Base-by-base conservation (phyloP, 805 yeast genomes). In the Kodamaea jinghongensis region DNA sequence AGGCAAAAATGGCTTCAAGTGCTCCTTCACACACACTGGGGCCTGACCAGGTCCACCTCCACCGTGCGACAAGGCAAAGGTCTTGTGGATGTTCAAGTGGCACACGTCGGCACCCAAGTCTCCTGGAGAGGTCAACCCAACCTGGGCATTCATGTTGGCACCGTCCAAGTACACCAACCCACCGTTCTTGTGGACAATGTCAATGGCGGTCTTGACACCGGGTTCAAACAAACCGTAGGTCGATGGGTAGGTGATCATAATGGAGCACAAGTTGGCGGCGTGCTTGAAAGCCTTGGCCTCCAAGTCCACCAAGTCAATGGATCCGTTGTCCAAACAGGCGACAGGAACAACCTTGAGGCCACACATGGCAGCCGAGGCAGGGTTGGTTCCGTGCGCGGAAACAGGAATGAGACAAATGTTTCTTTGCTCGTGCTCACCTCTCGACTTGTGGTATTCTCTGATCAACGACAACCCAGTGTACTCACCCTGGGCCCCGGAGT, bases 31-130 rank as follows among this genome's bases (percentile, higher is more conserved):
- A 74, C 98, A 88, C 48, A 93, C 93, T 37, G 98, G 98, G 13
- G 97, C 99, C 55, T 89, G 95, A 58, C 98, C 99, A 30, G 99
- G 99, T 31, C 99, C 99, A 60, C 99, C 99, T 59, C 99, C 99
- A 57, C 99, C 99, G 57, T 93, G 99, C 40, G 96, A 95, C 56
- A 93, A 88, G 33, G 97, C 89, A 72, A 93, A 93, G 1, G 99
- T 93, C 70, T 93, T 93, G 73, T 93, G 99, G 59, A 93, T 73
- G 63, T 93, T 93, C 70, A 93, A 76, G 57, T 93, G 99, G 63
- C 99, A 93, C 30, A 93, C 98, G 67, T 93, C 99, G 9, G 98
- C 98, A 38, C 97, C 98, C 51, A 93, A 70, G 58, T 89, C 97
- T 43, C 98, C 99, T 7, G 99, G 98, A 5, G 96, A 86, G 0